Evolutionary conservation across 2,329 filamentous ascomycete genomes (phyloP).

Genomic region (Colletotrichum aenigma): DNA sequence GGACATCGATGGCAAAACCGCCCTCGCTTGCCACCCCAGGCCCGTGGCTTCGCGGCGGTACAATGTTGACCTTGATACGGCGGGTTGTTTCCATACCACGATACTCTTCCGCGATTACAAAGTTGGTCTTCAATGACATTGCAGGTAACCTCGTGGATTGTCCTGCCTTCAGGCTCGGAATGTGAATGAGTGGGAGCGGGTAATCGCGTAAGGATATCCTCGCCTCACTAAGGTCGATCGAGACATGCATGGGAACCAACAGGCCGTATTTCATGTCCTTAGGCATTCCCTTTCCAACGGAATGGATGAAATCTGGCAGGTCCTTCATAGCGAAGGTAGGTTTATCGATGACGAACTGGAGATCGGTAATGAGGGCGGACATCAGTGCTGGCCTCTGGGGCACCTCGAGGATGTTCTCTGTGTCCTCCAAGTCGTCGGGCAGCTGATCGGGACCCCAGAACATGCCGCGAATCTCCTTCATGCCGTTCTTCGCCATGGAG

Average conservation of each 20-base stretch:
- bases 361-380: constrained; percentile 79
- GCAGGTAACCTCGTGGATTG: constrained; percentile 83
- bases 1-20: constrained; percentile 83
- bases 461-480: constrained; percentile 76
- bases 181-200: constrained; percentile 87
- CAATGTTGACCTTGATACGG: constrained; percentile 80
- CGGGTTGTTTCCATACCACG: constrained; percentile 80
- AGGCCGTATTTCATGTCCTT: constrained; percentile 88
- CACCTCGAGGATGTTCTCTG: constrained; percentile 84
- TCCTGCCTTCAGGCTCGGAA: constrained; percentile 79
- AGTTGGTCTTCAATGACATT: constrained; percentile 84
- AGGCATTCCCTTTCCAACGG: constrained; percentile 96
- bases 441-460: constrained; percentile 85
- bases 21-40: constrained; percentile 60
- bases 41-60: constrained; percentile 71
- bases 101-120: constrained; percentile 95
- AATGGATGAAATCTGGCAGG: constrained; percentile 82
- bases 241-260: constrained; percentile 86
- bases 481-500: constrained; percentile 70
- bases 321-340: constrained; percentile 87
- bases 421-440: constrained; percentile 81
- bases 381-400: constrained; percentile 85
- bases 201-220: constrained; percentile 90
- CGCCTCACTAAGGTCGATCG: constrained; percentile 89
- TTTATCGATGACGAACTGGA: constrained; percentile 87